phyloP scores from a whole-genome alignment of 306 rosid genomes.

The Cicer cuneatum region DNA sequence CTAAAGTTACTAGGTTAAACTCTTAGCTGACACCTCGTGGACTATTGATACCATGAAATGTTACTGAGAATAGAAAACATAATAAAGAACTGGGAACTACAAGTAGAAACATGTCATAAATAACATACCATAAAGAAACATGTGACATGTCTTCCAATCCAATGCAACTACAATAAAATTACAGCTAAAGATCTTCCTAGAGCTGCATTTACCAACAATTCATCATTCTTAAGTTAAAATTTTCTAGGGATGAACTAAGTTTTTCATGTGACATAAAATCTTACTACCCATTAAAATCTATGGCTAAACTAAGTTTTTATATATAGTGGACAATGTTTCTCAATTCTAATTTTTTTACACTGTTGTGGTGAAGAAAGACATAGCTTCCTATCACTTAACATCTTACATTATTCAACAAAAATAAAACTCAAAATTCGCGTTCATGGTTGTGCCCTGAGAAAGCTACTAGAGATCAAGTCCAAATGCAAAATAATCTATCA shows the following conservation, averaged over 20 bases:
- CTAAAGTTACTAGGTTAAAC: not conserved
- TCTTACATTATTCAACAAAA: not conserved
- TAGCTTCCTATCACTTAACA: not conserved
- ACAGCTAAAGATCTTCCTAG: not conserved
- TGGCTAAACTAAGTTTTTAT: not conserved
- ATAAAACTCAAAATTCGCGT: not conserved
- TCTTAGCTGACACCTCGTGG: too few species aligned
- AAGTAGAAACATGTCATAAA: slow-evolving; percentile 6
- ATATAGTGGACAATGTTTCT: not conserved
- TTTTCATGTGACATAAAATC: not conserved
- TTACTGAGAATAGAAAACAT: not conserved
- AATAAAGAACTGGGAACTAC: not conserved
- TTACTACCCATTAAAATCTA: not conserved
- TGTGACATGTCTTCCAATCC: not conserved
- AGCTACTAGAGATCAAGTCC: not conserved
- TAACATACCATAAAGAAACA: not conserved
- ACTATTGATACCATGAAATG: too few species aligned
- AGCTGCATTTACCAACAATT: not conserved
- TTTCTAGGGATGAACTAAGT: not conserved
- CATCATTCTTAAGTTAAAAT: not conserved
- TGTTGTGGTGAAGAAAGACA: not conserved
- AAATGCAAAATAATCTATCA: not conserved
- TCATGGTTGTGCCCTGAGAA: not conserved
- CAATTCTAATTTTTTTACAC: not conserved
- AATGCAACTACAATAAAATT: not conserved